Evolutionary conservation across 108 stramenopile species (phyloP).

Genomic region (Cyclotella cryptica): DNA sequence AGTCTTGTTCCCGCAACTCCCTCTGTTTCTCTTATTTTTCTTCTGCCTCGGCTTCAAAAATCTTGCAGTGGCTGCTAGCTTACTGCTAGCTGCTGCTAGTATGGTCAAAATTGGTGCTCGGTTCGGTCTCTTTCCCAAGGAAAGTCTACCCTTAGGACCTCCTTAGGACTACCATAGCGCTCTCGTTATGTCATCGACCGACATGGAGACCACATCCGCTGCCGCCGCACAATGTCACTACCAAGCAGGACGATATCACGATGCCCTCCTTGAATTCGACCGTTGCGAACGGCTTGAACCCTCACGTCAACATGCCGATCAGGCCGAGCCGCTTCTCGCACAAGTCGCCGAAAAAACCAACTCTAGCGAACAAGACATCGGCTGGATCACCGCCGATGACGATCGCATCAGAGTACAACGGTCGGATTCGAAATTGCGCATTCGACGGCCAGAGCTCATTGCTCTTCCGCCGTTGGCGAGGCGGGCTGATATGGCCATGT

Average conservation of each 20-base stretch:
- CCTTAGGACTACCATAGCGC: too few species aligned
- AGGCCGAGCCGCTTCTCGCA: neutral
- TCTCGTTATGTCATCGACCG: constrained; percentile 1
- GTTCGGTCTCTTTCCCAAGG: too few species aligned
- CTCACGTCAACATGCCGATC: neutral
- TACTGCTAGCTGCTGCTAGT: too few species aligned
- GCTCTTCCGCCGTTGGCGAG: constrained; percentile 34
- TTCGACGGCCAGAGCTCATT: constrained; percentile 27
- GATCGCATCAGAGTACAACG: neutral
- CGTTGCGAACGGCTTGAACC: neutral
- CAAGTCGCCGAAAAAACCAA: neutral
- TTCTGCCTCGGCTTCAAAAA: too few species aligned
- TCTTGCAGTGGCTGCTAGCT: too few species aligned
- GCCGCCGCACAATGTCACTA: constrained; percentile 23
- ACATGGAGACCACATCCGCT: constrained; percentile 3
- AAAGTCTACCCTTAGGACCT: too few species aligned
- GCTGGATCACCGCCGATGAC: constrained; percentile 14
- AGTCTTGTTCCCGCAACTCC: too few species aligned
- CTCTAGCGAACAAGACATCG: neutral
- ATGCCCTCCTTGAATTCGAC: constrained; percentile 6
- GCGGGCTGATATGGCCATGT: constrained; percentile 53
- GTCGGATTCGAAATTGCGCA: neutral
- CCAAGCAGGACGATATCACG: constrained; percentile 18
- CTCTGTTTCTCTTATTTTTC: too few species aligned
- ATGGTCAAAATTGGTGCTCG: too few species aligned